Evolutionary conservation across 2,329 filamentous ascomycete species (phyloP).

Genomic region (Talaromyces amestolkiae): DNA sequence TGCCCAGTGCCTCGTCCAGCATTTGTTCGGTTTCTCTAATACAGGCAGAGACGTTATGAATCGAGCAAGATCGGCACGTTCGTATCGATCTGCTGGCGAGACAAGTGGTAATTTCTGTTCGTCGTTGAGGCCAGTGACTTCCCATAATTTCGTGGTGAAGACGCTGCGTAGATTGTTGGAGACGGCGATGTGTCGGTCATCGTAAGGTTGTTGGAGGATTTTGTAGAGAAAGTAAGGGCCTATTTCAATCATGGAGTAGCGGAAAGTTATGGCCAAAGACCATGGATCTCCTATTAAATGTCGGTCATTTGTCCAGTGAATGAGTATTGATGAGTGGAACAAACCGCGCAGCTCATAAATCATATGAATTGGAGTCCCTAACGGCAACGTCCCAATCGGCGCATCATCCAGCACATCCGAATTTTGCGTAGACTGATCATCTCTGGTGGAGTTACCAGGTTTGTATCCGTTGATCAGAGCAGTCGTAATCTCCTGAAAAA

Average conservation of each 20-base stretch:
- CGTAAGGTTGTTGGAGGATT: slow-evolving; percentile 15
- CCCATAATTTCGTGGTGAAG: slow-evolving; percentile 8
- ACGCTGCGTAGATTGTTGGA: not conserved
- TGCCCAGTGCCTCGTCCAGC: not conserved
- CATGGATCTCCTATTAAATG: slow-evolving; percentile 12
- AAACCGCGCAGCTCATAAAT: not conserved
- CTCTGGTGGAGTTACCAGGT: not conserved
- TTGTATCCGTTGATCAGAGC: not conserved
- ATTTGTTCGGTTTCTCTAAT: not conserved
- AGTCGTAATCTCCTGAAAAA: not conserved
- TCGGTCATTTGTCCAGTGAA: not conserved
- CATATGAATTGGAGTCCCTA: not conserved
- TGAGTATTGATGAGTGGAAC: not conserved
- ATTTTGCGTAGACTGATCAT: not conserved
- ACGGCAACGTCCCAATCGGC: not conserved
- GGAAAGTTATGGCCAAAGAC: not conserved
- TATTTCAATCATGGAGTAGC: slow-evolving; percentile 13
- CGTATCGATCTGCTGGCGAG: slow-evolving; percentile 8
- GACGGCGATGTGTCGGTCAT: slow-evolving; percentile 21
- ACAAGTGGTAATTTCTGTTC: not conserved
- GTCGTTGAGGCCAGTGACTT: slow-evolving; percentile 19
- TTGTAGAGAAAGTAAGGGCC: slow-evolving; percentile 23
- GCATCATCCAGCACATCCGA: not conserved
- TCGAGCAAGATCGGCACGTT: slow-evolving; percentile 19
- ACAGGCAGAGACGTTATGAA: not conserved